These are phyloP conservation scores for Cyclospora cayetanensis DNA, from an alignment of 169 alveolate species.

Conservation along the genomic window DNA sequence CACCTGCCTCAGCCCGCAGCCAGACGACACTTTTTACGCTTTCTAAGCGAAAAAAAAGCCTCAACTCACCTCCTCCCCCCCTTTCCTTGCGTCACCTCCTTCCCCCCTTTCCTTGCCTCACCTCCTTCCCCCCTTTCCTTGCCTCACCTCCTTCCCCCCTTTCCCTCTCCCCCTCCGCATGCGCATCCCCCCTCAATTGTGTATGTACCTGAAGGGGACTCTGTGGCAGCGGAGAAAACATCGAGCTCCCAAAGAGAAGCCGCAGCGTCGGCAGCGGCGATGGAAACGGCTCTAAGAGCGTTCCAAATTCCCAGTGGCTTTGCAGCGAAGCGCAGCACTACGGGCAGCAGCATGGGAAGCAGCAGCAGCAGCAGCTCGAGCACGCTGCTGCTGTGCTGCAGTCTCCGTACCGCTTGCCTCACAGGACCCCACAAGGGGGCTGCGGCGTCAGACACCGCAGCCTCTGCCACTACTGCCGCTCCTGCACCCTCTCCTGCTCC, in stretches of 20 bases:
- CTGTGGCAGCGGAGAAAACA: neutral
- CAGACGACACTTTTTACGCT: too few species aligned
- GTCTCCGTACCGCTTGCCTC: neutral
- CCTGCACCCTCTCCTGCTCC: neutral
- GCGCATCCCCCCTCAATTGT: too few species aligned
- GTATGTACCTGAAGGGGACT: constrained; percentile 3
- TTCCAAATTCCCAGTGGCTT: constrained; percentile 6
- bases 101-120: too few species aligned
- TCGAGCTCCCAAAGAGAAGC: neutral
- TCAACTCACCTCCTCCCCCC: too few species aligned
- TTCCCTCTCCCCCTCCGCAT: too few species aligned
- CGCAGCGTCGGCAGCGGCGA: neutral
- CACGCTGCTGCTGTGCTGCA: neutral
- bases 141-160: too few species aligned
- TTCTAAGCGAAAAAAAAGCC: too few species aligned
- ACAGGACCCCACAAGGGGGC: constrained; percentile 4
- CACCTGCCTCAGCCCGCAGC: too few species aligned
- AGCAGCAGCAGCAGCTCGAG: neutral
- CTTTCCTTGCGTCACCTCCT: too few species aligned
- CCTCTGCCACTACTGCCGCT: neutral
- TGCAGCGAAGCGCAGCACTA: neutral
- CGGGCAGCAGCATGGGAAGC: neutral
- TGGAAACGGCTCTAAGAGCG: neutral
- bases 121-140: too few species aligned
- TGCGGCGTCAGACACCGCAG: neutral